phyloP scores from a whole-genome alignment of 2,329 filamentous ascomycete species.

The Fusarium zealandicum region DNA sequence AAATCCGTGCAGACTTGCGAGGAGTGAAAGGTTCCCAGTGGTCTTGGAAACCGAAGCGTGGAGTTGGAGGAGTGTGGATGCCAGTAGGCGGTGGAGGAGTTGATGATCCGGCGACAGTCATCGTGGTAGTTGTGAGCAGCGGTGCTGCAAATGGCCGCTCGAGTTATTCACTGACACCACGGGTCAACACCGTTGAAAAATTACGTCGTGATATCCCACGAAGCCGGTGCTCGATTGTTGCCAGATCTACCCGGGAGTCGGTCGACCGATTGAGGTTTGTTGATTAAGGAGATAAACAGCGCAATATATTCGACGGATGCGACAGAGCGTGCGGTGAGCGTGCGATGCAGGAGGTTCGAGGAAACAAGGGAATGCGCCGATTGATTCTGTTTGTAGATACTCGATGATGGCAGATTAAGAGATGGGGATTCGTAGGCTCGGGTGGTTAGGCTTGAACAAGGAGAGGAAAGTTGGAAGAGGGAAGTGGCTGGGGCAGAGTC shows the following conservation, averaged over 20 bases:
- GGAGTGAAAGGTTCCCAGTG: constrained; percentile 76
- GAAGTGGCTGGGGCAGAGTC: constrained; percentile 40
- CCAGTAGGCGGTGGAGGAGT: constrained; percentile 68
- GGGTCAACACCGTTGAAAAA: constrained; percentile 8
- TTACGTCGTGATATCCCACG: constrained; percentile 15
- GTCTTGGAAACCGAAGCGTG: constrained; percentile 72
- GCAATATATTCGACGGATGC: constrained; percentile 14
- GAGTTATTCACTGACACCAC: constrained; percentile 8
- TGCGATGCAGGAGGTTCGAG: background rate
- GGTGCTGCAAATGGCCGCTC: constrained; percentile 9
- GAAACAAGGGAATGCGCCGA: constrained; percentile 27
- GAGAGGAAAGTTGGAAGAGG: constrained; percentile 32
- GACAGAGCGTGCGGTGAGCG: constrained; percentile 7
- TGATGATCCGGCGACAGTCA: constrained; percentile 46
- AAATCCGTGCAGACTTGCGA: constrained; percentile 72
- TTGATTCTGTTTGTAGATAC: constrained; percentile 34
- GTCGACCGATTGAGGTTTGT: constrained; percentile 23
- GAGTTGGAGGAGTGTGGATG: constrained; percentile 72
- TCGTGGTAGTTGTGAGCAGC: constrained; percentile 32
- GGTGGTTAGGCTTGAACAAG: constrained; percentile 36
- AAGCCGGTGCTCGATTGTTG: constrained; percentile 33
- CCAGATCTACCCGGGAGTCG: constrained; percentile 30
- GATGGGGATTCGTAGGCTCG: constrained; percentile 35
- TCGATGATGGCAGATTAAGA: constrained; percentile 37
- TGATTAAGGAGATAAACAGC: constrained; percentile 28